Evolutionary conservation across 1,139 yeast genomes (phyloP).

Genomic region (Hanseniaspora uvarum): DNA sequence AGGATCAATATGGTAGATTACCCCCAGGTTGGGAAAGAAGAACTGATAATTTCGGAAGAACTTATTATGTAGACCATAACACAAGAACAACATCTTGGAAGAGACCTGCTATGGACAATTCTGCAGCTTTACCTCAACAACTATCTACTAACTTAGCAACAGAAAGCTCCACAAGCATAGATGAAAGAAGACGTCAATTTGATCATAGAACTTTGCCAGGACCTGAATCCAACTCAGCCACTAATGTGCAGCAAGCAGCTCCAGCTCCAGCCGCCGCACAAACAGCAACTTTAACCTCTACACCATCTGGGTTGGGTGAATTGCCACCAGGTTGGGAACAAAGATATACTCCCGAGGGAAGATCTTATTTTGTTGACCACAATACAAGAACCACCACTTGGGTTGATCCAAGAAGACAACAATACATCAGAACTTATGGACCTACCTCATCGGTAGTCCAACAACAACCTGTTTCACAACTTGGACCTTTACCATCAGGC

Average conservation of each 20-base stretch:
- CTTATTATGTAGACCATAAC: slow-evolving; percentile 95
- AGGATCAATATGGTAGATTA: slow-evolving; percentile 88
- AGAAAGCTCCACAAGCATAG: slow-evolving; percentile 11
- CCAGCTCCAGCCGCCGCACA: slow-evolving; percentile 76
- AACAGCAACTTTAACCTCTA: slow-evolving; percentile 66
- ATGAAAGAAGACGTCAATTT: slow-evolving; percentile 71
- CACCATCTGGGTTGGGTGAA: slow-evolving; percentile 72
- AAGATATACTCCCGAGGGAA: slow-evolving; percentile 92
- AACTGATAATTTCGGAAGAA: slow-evolving; percentile 93
- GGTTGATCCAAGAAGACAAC: slow-evolving; percentile 99
- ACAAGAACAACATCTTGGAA: slow-evolving; percentile 98
- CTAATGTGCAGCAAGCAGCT: slow-evolving; percentile 37
- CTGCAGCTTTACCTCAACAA: slow-evolving; percentile 44
- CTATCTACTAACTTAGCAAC: slow-evolving; percentile 29
- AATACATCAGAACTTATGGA: slow-evolving; percentile 90
- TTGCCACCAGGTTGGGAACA: slow-evolving; percentile 99
- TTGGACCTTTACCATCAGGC: slow-evolving; percentile 96
- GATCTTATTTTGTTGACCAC: slow-evolving; percentile 96
- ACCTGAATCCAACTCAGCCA: slow-evolving; percentile 43
- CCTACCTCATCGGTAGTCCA: slow-evolving; percentile 71
- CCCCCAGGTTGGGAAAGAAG: slow-evolving; percentile 99
- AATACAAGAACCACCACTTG: slow-evolving; percentile 97
- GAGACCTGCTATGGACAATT: slow-evolving; percentile 71
- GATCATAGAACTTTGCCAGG: slow-evolving; percentile 83
- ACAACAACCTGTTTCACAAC: slow-evolving; percentile 96